Percentiles rank a stretch among this genome's conserved stretches.
Conservation (phyloP, 441 rosid species). For the Geranium incanum region DNA sequence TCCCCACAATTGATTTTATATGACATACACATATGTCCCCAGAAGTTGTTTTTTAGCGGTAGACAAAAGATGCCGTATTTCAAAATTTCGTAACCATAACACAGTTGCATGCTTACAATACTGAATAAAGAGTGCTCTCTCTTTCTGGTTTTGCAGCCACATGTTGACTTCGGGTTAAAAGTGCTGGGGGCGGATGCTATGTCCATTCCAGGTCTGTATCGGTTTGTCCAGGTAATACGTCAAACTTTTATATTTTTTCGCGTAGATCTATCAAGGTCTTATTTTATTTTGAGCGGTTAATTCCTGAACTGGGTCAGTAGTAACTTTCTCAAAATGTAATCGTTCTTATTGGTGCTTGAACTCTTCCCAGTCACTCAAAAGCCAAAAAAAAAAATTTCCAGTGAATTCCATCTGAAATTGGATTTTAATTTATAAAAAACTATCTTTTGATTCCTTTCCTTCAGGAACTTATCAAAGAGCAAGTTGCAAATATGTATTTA, state of each 20-base stretch:
- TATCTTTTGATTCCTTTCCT: background rate
- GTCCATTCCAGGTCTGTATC: slow-evolving; percentile 23
- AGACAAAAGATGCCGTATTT: background rate
- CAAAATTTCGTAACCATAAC: background rate
- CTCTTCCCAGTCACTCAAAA: background rate
- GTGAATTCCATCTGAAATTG: background rate
- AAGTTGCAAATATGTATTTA: slow-evolving; percentile 20
- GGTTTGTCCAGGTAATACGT: slow-evolving; percentile 19
- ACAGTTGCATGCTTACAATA: background rate
- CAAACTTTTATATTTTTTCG: background rate
- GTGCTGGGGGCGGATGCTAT: slow-evolving; percentile 19
- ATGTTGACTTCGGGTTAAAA: slow-evolving; percentile 21
- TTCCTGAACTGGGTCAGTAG: too few species aligned
- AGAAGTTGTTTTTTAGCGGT: background rate
- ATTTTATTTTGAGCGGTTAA: background rate
- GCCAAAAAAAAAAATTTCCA: too few species aligned
- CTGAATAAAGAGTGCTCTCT: background rate
- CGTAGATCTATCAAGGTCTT: background rate
- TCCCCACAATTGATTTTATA: background rate
- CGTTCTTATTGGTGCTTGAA: background rate
- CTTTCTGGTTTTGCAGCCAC: slow-evolving; percentile 19
- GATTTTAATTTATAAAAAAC: background rate
- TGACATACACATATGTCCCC: background rate
- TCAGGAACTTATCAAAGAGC: slow-evolving; percentile 20
- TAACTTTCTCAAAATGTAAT: background rate